Percentiles rank a stretch among this genome's conserved stretches.
Conservation (phyloP, 495 filamentous ascomycete genomes). For the Podospora tetraspora region DNA sequence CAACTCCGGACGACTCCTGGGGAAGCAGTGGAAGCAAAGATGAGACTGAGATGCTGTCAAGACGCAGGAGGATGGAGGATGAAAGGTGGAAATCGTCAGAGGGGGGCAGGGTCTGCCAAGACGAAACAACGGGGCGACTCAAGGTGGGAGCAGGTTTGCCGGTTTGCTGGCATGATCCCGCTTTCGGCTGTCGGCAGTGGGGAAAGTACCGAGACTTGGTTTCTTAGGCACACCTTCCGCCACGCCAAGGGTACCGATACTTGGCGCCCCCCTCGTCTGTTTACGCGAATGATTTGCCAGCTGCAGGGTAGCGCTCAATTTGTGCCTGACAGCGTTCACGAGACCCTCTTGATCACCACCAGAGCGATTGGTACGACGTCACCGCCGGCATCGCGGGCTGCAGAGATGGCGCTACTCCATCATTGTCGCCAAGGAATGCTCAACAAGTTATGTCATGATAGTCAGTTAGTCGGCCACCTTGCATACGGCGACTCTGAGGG, state of each 20-base stretch:
- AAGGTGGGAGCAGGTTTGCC: slow-evolving; percentile 1
- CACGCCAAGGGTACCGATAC: background rate
- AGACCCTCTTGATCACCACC: slow-evolving; percentile 1
- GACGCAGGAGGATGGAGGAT: background rate
- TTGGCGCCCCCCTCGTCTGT: background rate
- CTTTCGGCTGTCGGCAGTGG: background rate
- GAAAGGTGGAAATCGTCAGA: background rate
- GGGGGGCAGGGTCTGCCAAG: background rate
- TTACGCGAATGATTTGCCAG: slow-evolving; percentile 2
- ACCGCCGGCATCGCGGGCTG: background rate
- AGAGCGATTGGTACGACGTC: background rate
- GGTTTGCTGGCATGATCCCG: background rate
- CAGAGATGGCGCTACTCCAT: background rate
- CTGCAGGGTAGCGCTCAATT: background rate
- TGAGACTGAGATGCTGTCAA: background rate
- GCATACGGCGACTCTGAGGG: background rate
- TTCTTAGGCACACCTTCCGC: background rate
- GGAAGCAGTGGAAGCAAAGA: background rate
- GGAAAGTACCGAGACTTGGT: background rate
- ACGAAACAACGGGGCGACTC: background rate
- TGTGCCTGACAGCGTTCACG: slow-evolving; percentile 16
- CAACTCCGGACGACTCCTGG: background rate
- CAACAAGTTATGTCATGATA: background rate
- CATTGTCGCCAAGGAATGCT: background rate
- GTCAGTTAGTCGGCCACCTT: background rate